Evolutionary conservation across 2,329 filamentous ascomycete species (phyloP).

Genomic region (Cadophora luteo-olivacea): DNA sequence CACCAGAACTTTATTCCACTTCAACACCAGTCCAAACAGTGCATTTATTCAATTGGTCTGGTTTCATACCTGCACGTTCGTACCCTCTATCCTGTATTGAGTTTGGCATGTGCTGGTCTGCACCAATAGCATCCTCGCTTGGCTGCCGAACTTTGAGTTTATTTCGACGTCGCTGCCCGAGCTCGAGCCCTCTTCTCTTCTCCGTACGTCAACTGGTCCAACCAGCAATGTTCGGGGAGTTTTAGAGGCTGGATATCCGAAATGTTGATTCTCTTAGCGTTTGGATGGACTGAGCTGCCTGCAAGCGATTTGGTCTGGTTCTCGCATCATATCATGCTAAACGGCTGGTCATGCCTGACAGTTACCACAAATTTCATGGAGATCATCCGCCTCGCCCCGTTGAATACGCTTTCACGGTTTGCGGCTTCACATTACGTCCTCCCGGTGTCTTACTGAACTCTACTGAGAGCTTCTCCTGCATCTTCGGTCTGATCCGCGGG

Average conservation of each 20-base stretch:
- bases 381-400: background rate
- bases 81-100: background rate
- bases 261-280: background rate
- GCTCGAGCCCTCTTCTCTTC: background rate
- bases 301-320: background rate
- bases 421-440: background rate
- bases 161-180: conserved; percentile 5
- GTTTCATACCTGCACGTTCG: conserved; percentile 6
- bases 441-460: background rate
- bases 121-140: background rate
- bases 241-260: background rate
- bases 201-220: background rate
- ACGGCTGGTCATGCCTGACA: background rate
- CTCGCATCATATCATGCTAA: background rate
- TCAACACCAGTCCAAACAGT: background rate
- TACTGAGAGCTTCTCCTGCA: background rate
- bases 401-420: background rate
- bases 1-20: background rate
- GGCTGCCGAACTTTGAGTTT: conserved; percentile 5
- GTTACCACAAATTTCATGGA: background rate
- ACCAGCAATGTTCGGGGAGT: background rate
- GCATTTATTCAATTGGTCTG: background rate
- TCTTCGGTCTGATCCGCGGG: background rate
- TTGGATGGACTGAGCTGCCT: background rate
- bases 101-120: background rate